Evolutionary conservation across 106 monocot species (phyloP), one percentile per base, ranked within the genome.

Genomic region (Acorus gramineus): DNA sequence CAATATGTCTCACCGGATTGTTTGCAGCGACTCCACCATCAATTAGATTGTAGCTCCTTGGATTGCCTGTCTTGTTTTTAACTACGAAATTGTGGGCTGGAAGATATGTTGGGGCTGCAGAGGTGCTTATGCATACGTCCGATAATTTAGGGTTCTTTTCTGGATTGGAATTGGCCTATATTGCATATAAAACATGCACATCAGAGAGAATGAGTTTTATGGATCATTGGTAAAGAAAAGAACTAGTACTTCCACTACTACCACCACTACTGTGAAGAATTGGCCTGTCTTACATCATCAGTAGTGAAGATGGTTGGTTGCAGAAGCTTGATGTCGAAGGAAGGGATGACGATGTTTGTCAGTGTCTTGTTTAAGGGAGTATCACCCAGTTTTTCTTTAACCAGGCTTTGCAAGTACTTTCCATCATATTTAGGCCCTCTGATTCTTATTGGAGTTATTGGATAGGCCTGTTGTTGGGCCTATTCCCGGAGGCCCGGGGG

Each of bases 261-360:
- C 28, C 28, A 28, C 28, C 28, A 28, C 28, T 28, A 28, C 28
- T 28, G 28, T 28, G 28, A 28, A 28, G 28, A 28, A 28, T 28
- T 28, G 1, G 28, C 1, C 28, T 28, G 28, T 28, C 28, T 28
- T 73, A 73, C 76, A 69, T 76, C 64, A 14, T 52, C 69, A 42
- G 76, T 64, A 7, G 70, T 63, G 53, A 76, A 76, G 69, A 76
- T 65, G 51, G 57, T 51, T 9, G 76, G 76, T 42, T 76, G 76
- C 14, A 76, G 7, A 59, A 61, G 46, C 52, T 64, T 76, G 50
- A 76, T 56, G 57, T 76, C 76, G 8, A 76, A 76, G 1, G 69
- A 52, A 3, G 76, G 76, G 11, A 76, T 70, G 13, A 76, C 51
- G 13, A 76, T 10, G 46, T 76, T 64, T 3, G 76, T 70, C 50